phyloP scores from a whole-genome alignment of 192 early-diverging fungal species.

The Entrophospora sp. region DNA sequence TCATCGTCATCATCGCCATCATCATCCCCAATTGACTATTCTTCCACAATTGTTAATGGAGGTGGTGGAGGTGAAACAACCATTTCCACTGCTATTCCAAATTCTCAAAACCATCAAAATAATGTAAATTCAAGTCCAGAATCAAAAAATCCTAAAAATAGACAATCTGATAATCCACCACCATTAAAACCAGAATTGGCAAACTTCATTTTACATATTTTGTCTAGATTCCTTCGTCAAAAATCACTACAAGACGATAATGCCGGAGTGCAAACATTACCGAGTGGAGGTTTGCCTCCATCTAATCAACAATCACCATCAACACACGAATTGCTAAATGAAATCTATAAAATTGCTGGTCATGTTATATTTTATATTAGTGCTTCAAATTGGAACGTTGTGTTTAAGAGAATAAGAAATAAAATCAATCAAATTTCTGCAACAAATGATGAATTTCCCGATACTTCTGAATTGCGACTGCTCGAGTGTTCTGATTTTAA shows the following conservation, averaged over 20 bases:
- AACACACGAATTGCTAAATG: conserved; percentile 45
- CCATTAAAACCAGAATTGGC: conserved; percentile 62
- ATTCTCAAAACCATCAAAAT: too few species aligned
- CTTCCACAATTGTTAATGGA: too few species aligned
- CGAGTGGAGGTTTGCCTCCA: conserved; percentile 23
- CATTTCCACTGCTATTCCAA: too few species aligned
- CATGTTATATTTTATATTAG: conserved; percentile 77
- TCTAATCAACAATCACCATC: conserved; percentile 14
- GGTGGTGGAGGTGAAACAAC: too few species aligned
- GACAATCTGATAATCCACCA: conserved; percentile 46
- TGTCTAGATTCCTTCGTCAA: conserved; percentile 56
- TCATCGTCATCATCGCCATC: too few species aligned
- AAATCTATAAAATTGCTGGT: conserved; percentile 75
- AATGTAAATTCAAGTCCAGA: too few species aligned
- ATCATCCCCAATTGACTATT: too few species aligned
- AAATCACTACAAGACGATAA: conserved; percentile 33
- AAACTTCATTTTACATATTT: conserved; percentile 49
- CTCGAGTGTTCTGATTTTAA: conserved; percentile 80
- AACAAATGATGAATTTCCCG: conserved; percentile 54
- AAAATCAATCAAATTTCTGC: conserved; percentile 53
- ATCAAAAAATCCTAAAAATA: neutral
- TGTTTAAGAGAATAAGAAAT: conserved; percentile 61
- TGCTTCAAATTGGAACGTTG: conserved; percentile 78
- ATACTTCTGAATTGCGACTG: conserved; percentile 72
- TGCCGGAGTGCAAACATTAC: conserved; percentile 23